Base-by-base conservation (phyloP, 352 stramenopile species). In the Phytophthora sp. region DNA sequence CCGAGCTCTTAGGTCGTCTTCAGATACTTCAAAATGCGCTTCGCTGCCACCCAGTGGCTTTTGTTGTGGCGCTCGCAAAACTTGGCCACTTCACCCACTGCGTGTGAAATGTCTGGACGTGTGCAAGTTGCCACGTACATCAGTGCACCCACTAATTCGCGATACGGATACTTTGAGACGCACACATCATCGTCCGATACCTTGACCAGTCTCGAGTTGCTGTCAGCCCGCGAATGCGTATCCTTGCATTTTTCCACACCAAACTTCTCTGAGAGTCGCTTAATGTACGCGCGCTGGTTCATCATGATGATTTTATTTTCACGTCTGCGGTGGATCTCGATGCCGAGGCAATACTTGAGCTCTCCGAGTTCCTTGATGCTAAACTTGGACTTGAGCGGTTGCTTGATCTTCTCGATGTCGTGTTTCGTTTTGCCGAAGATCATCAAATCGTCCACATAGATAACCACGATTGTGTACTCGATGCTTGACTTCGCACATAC, bases 341-440 rank as follows among this genome's bases (percentile, higher is more conserved):
- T n/a, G n/a, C n/a, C n/a, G n/a, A n/a, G n/a, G n/a, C 38, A 45
- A 45, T 45, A 20, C 16, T 45, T 45, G 6, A 45, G 38, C 38
- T 45, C 38, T 20, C 38, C 16, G 16, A 7, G 16, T 45, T 45
- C 38, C 38, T 45, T n/a, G 16, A 45, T 45, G 16, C 8, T 45
- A 45, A 20, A 7, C 7, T 45, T n/a, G 20, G 7, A 21, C 16
- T 45, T 45, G n/a, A 45, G 20, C 21, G 38, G 11, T 7, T 15
- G 7, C 31, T 38, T 38, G 31, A 38, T 15, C 7, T 7, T n/a
- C 21, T 9, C 38, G 16, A 45, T 45, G 7, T 45, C 5, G 6
- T 9, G 6, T n/a, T 45, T 45, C 38, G 38, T 45, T 45, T 20
- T 45, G 38, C 38, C 21, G 38, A 45, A 45, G 7, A 45, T 9